Conservation (phyloP, 1,284 basidiomycete genomes). For the Wolfiporia cocos region DNA sequence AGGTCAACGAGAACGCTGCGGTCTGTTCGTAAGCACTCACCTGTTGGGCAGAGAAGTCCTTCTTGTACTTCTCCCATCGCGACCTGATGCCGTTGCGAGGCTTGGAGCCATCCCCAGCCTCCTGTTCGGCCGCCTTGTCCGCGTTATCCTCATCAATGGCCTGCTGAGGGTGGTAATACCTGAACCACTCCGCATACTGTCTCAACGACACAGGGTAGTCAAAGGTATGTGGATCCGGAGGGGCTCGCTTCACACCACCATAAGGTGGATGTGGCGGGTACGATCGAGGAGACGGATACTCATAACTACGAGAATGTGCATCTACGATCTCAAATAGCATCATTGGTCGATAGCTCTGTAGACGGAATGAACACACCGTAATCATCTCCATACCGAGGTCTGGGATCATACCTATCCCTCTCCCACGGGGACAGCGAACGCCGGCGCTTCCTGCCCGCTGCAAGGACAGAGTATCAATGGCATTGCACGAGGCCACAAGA, state of each 20-base stretch:
- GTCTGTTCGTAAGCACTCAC: constrained; percentile 60
- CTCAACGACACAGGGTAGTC: constrained; percentile 80
- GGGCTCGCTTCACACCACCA: constrained; percentile 45
- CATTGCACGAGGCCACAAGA: background rate
- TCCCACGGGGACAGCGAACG: constrained; percentile 85
- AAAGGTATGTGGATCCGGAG: constrained; percentile 76
- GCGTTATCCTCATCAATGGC: constrained; percentile 73
- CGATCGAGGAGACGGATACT: constrained; percentile 57
- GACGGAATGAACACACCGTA: constrained; percentile 52
- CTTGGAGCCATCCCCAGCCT: constrained; percentile 72
- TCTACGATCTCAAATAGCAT: constrained; percentile 39
- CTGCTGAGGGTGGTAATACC: constrained; percentile 71
- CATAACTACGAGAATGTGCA: constrained; percentile 55
- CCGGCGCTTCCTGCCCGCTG: constrained; percentile 71
- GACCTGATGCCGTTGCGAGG: constrained; percentile 74
- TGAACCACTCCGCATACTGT: constrained; percentile 89
- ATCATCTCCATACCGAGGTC: constrained; percentile 74
- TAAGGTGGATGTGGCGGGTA: constrained; percentile 35
- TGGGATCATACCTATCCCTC: constrained; percentile 71
- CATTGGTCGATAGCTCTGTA: too few species aligned
- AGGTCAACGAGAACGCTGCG: background rate
- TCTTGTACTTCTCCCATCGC: constrained; percentile 89
- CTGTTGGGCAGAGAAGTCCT: constrained; percentile 80
- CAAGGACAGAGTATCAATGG: constrained; percentile 11
- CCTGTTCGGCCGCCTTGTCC: constrained; percentile 75